Base-by-base conservation (phyloP, 2,329 filamentous ascomycete species). In the Fusarium oxysporum region DNA sequence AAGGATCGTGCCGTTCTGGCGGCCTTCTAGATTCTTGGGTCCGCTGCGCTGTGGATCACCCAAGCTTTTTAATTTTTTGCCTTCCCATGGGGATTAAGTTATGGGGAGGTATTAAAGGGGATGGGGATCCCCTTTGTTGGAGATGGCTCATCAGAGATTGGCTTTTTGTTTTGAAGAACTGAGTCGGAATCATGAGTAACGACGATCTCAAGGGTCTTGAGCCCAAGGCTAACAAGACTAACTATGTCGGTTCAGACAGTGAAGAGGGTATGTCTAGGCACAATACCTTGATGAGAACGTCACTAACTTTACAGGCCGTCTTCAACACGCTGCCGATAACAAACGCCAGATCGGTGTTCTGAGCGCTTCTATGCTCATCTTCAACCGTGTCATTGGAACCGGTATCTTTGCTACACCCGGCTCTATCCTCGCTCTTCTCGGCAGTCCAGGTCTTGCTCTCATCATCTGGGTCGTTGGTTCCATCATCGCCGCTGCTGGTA, bases 401-500 rank as follows among this genome's bases (percentile, higher is more conserved):
- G 90, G 90, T 70, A 92, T 92, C 80, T 92, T 92, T 73, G 88
- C 90, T 2, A 92, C 90, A 0, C 90, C 90, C 0, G 85, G 85
- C 45, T 84, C 86, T 44, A 90, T 92, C 71, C 83, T 92, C 57
- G 75, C 80, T 5, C 84, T 89, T 0, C 87, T 85, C 13, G 90
- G 90, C 64, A 90, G 87, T 65, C 86, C 91, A n/a, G 90, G 90
- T 7, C 83, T 92, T 0, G 84, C 89, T 0, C 83, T 92, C 28
- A 85, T 92, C 71, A 86, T 92, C 71, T 92, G 90, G 90, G 83
- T 92, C 2, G 83, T 83, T 3, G 90, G 90, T 32, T 88, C 88
- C 81, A 74, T 91, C 56, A 91, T 92, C 72, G 89, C 90, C 8
- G 85, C 82, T 17, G 88, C 89, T 16, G 91, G 90, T 63, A 88